A percentile compares a stretch with the other conserved stretches of the same genome.
phyloP scores from a whole-genome alignment of 1,139 yeast genomes.

The Starmera stellimalicola region DNA sequence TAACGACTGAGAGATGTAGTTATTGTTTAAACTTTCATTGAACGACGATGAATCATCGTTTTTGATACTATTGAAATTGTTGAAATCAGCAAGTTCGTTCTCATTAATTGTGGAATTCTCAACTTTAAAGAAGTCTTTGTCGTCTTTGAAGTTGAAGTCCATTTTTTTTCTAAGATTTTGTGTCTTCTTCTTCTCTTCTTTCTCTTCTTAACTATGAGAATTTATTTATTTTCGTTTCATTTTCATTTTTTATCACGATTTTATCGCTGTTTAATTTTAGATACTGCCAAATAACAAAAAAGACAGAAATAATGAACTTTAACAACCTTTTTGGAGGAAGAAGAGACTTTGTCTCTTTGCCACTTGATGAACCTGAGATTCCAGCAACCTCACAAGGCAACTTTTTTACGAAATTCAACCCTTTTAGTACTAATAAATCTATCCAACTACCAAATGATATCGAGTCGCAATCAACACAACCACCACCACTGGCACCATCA shows the following conservation, averaged over 20 bases:
- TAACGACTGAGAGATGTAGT: conserved; percentile 2
- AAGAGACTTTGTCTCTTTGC: background rate
- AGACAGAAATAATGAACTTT: background rate
- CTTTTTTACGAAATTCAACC: conserved; percentile 2
- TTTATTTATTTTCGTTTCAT: too few species aligned
- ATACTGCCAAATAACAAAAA: background rate
- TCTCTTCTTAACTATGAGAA: background rate
- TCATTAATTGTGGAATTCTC: conserved; percentile 7
- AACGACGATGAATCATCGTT: conserved; percentile 1
- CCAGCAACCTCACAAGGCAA: background rate
- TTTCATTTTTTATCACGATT: too few species aligned
- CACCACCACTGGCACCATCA: conserved; percentile 3
- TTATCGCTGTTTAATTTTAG: background rate
- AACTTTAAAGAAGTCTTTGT: background rate
- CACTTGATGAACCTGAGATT: conserved; percentile 1
- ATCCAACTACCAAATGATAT: conserved; percentile 3
- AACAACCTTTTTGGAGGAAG: background rate
- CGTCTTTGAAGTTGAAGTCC: conserved; percentile 2
- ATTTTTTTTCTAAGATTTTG: too few species aligned
- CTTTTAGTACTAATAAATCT: conserved; percentile 1
- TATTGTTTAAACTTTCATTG: conserved; percentile 2
- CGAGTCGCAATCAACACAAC: too few species aligned
- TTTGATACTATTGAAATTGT: conserved; percentile 8
- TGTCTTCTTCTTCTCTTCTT: background rate
- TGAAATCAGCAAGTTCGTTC: conserved; percentile 14